phyloP scores from a whole-genome alignment of 1,139 yeast species.

The Debaryomyces udenii region DNA sequence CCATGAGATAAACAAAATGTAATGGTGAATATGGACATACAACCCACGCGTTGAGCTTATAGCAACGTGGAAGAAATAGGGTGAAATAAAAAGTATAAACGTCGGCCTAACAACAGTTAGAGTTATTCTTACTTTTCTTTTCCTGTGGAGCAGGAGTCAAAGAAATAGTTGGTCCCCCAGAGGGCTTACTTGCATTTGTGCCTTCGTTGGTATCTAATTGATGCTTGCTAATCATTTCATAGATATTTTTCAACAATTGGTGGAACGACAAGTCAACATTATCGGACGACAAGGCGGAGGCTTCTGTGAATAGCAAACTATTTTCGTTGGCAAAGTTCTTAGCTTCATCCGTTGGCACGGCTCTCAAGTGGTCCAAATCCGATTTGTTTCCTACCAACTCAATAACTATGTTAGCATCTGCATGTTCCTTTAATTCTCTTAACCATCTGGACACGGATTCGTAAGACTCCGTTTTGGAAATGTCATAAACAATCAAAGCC shows the following conservation, averaged over 20 bases:
- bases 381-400: constrained; percentile 89
- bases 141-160: constrained; percentile 94
- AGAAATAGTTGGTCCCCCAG: constrained; percentile 85
- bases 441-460: constrained; percentile 96
- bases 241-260: constrained; percentile 87
- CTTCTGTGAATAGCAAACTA: constrained; percentile 89
- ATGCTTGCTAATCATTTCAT: constrained; percentile 87
- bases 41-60: neutral
- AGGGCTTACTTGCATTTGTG: constrained; percentile 44
- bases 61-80: neutral
- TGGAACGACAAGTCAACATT: constrained; percentile 95
- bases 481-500: constrained; percentile 93
- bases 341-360: constrained; percentile 98
- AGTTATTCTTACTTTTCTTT: constrained; percentile 59
- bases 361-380: constrained; percentile 92
- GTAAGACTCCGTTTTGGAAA: constrained; percentile 88
- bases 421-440: constrained; percentile 92
- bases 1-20: constrained; percentile 6
- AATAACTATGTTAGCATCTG: constrained; percentile 94
- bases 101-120: constrained; percentile 62
- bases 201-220: constrained; percentile 71
- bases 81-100: neutral
- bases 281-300: constrained; percentile 94
- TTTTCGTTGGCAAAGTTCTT: constrained; percentile 93
- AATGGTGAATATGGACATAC: neutral